phyloP scores from a whole-genome alignment of 352 stramenopile genomes.

The Pythium dissotocum region DNA sequence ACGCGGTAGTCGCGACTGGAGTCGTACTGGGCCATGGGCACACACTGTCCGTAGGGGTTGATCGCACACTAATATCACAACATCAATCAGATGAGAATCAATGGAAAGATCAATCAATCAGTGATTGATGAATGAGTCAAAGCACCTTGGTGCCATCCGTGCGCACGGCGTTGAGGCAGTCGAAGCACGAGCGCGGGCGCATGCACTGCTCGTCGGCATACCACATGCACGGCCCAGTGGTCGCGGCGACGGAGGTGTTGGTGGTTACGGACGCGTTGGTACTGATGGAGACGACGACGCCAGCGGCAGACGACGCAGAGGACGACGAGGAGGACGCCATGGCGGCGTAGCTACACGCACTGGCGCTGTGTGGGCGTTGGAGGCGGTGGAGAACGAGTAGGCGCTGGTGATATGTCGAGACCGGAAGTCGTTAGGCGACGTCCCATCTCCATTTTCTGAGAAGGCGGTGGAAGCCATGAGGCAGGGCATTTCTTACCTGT shows the following conservation, averaged over 20 bases:
- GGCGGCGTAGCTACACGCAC: not conserved
- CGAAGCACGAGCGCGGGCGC: slow-evolving; percentile 53
- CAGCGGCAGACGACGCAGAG: not conserved
- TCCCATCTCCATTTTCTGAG: not conserved
- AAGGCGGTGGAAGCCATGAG: not conserved
- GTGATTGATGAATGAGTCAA: not conserved
- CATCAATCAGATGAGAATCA: not conserved
- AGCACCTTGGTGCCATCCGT: slow-evolving; percentile 4
- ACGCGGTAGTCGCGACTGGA: slow-evolving; percentile 20
- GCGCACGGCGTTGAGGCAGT: slow-evolving; percentile 50
- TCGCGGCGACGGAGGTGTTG: slow-evolving; percentile 1
- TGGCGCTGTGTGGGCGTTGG: not conserved
- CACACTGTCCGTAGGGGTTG: slow-evolving; percentile 20
- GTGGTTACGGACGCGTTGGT: not conserved
- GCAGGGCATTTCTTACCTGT: not conserved
- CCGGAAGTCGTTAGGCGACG: not conserved
- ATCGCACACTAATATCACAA: slow-evolving; percentile 20
- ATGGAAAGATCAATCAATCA: not conserved
- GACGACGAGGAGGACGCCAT: not conserved
- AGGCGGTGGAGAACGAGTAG: not conserved
- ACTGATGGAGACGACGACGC: not conserved
- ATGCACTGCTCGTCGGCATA: slow-evolving; percentile 35
- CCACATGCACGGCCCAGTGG: slow-evolving; percentile 42
- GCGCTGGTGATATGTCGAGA: not conserved
- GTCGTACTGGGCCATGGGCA: slow-evolving; percentile 18